Conservation (phyloP, 2,329 filamentous ascomycete species). For the Pezicula carpinea region DNA sequence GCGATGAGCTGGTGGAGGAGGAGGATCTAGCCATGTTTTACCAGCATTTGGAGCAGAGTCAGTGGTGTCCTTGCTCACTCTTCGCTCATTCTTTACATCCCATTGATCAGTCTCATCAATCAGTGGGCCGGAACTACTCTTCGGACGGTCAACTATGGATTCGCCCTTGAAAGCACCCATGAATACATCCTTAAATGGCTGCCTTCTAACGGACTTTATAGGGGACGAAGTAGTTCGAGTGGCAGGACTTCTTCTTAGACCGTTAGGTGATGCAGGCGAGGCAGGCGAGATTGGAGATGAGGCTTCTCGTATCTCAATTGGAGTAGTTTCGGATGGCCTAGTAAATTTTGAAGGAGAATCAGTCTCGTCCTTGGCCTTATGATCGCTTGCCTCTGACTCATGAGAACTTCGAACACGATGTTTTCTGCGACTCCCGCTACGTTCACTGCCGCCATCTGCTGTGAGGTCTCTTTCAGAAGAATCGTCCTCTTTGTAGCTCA, state of each 20-base stretch:
- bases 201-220: slow-evolving; percentile 41
- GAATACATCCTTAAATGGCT: slow-evolving; percentile 52
- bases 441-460: slow-evolving; percentile 10
- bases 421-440: slow-evolving; percentile 9
- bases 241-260: slow-evolving; percentile 52
- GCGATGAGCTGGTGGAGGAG: slow-evolving; percentile 7
- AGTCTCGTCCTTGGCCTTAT: slow-evolving; percentile 23
- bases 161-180: slow-evolving; percentile 61
- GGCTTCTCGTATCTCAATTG: slow-evolving; percentile 17
- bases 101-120: slow-evolving; percentile 17
- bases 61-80: neutral
- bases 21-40: slow-evolving; percentile 7
- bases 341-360: slow-evolving; percentile 22
- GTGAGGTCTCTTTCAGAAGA: slow-evolving; percentile 12
- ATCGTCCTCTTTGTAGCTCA: slow-evolving; percentile 23
- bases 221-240: slow-evolving; percentile 46
- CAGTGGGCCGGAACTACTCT: slow-evolving; percentile 16
- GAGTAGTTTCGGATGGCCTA: slow-evolving; percentile 23
- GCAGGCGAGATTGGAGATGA: slow-evolving; percentile 9
- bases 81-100: slow-evolving; percentile 16
- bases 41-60: slow-evolving; percentile 9
- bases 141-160: slow-evolving; percentile 34
- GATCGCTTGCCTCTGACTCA: slow-evolving; percentile 12
- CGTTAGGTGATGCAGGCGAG: slow-evolving; percentile 24
- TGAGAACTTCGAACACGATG: slow-evolving; percentile 10